phyloP scores from a whole-genome alignment of 768 basidiomycete genomes.

The Lepiota subincarnata region DNA sequence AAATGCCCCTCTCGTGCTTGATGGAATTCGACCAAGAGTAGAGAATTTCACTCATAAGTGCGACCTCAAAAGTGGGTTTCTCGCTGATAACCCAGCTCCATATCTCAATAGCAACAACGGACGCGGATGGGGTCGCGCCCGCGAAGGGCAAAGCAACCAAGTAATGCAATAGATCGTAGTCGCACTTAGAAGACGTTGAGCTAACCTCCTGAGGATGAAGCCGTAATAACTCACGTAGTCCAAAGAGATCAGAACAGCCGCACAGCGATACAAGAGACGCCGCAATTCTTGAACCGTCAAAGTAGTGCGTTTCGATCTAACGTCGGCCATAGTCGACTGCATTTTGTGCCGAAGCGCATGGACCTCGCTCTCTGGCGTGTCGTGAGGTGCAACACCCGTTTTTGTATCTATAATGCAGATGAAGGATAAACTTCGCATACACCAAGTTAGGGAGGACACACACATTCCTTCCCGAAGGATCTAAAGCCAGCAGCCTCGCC shows the following conservation, averaged over 20 bases:
- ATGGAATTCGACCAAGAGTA: constrained; percentile 87
- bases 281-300: constrained; percentile 81
- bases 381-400: constrained; percentile 46
- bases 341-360: constrained; percentile 65
- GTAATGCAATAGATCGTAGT: constrained; percentile 82
- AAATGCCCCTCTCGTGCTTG: constrained; percentile 73
- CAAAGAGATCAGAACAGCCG: constrained; percentile 71
- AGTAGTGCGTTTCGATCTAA: constrained; percentile 66
- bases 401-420: constrained; percentile 61
- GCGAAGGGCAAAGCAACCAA: constrained; percentile 87
- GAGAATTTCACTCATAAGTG: constrained; percentile 79
- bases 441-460: neutral
- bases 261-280: constrained; percentile 81
- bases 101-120: constrained; percentile 85
- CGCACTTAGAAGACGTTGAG: constrained; percentile 47
- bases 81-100: constrained; percentile 97
- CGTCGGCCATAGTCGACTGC: constrained; percentile 58
- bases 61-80: constrained; percentile 75
- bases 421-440: constrained; percentile 1
- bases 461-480: constrained; percentile 59
- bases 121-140: constrained; percentile 80
- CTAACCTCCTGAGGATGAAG: neutral
- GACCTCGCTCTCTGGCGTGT: constrained; percentile 59
- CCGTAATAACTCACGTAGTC: constrained; percentile 42
- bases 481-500: constrained; percentile 84